phyloP scores from a whole-genome alignment of 495 filamentous ascomycete genomes.

The Aspergillus cavernicola region DNA sequence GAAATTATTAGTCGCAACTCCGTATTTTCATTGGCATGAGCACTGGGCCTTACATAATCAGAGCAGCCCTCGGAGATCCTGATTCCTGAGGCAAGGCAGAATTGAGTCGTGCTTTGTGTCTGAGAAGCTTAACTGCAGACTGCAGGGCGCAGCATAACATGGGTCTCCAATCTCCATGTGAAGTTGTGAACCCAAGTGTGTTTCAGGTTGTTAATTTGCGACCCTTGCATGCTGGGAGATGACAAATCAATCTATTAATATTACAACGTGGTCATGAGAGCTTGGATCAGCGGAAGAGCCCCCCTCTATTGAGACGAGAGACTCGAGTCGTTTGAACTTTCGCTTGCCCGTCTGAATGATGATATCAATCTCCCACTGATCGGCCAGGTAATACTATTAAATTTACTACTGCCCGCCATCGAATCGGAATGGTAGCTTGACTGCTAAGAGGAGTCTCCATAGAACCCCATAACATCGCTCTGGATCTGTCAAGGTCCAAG shows the following conservation, averaged over 20 bases:
- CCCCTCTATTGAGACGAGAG: neutral
- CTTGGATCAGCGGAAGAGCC: neutral
- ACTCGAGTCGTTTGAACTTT: neutral
- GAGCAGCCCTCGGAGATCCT: no score
- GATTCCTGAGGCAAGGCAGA: constrained; percentile 17
- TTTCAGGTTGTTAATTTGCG: constrained; percentile 12
- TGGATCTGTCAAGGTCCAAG: neutral
- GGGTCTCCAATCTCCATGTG: neutral
- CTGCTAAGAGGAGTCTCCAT: neutral
- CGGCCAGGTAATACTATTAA: neutral
- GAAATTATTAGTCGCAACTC: no score
- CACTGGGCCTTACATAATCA: constrained; percentile 5
- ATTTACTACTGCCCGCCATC: no score
- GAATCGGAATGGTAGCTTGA: constrained; percentile 4
- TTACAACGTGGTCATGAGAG: constrained; percentile 1
- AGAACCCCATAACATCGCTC: neutral
- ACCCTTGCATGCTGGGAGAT: constrained; percentile 3
- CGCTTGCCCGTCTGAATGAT: no score
- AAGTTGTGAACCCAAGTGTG: constrained; percentile 7
- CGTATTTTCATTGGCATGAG: no score
- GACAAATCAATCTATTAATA: neutral
- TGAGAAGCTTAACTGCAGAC: constrained; percentile 15
- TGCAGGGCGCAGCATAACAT: constrained; percentile 13
- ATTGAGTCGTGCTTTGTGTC: constrained; percentile 1
- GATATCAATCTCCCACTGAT: constrained; percentile 2